phyloP scores from a whole-genome alignment of 306 rosid species.

The Amphicarpaea edgeworthii region DNA sequence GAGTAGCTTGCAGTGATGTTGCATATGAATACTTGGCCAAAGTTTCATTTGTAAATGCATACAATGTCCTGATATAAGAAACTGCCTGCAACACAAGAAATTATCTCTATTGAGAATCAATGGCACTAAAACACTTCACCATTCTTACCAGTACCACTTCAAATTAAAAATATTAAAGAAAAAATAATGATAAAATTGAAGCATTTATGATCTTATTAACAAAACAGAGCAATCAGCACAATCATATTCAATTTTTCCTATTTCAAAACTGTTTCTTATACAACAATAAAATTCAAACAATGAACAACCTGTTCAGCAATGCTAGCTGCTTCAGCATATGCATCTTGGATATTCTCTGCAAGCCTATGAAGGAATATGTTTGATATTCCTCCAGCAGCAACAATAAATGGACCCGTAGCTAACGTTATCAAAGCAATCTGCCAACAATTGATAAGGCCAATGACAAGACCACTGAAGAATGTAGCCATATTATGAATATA shows the following conservation, averaged over 20 bases:
- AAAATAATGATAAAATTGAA: slow-evolving; percentile 21
- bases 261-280: not conserved
- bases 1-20: slow-evolving; percentile 98
- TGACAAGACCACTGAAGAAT: slow-evolving; percentile 94
- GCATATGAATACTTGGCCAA: slow-evolving; percentile 99
- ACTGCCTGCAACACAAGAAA: slow-evolving; percentile 82
- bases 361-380: slow-evolving; percentile 99
- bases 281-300: slow-evolving; percentile 25
- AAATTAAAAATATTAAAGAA: slow-evolving; percentile 33
- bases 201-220: slow-evolving; percentile 1
- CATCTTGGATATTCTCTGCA: slow-evolving; percentile 99
- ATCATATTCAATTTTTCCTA: slow-evolving; percentile 16
- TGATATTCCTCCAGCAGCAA: slow-evolving; percentile 99
- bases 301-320: slow-evolving; percentile 94
- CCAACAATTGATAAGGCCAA: slow-evolving; percentile 97
- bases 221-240: slow-evolving; percentile 7
- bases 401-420: slow-evolving; percentile 97
- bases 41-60: slow-evolving; percentile 97
- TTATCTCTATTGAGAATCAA: slow-evolving; percentile 42
- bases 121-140: slow-evolving; percentile 31
- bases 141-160: slow-evolving; percentile 22
- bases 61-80: slow-evolving; percentile 85
- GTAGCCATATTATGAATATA: slow-evolving; percentile 99
- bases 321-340: slow-evolving; percentile 99
- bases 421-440: slow-evolving; percentile 94